phyloP scores from a whole-genome alignment of 495 filamentous ascomycete species.

The Neurospora sp. region DNA sequence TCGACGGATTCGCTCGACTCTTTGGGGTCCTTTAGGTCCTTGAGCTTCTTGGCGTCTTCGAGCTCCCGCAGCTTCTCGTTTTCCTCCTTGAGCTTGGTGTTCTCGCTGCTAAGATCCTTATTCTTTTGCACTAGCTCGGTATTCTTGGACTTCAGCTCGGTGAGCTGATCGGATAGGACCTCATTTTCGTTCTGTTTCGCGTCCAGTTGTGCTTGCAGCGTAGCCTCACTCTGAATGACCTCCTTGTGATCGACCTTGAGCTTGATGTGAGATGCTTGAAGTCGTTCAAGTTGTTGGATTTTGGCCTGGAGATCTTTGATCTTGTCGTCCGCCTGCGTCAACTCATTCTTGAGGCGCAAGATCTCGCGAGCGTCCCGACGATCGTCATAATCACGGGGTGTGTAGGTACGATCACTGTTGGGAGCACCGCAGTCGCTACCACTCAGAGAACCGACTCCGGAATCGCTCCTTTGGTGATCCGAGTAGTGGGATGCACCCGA shows the following conservation, averaged over 20 bases:
- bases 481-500: conserved; percentile 19
- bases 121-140: conserved; percentile 78
- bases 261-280: conserved; percentile 41
- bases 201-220: conserved; percentile 74
- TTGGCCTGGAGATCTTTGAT: conserved; percentile 4
- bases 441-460: conserved; percentile 28
- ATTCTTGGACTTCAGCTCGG: conserved; percentile 6
- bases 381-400: conserved; percentile 14
- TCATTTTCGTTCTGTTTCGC: conserved; percentile 77
- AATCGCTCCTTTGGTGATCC: conserved; percentile 24
- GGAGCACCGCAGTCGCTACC: conserved; percentile 21
- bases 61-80: conserved; percentile 79
- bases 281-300: conserved; percentile 6
- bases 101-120: conserved; percentile 77
- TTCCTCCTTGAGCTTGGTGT: conserved; percentile 71
- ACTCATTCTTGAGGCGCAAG: conserved; percentile 14
- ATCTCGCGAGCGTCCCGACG: conserved; percentile 10
- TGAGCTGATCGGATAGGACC: conserved; percentile 6
- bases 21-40: background rate
- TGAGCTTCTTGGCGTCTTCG: conserved; percentile 45
- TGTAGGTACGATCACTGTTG: conserved; percentile 15
- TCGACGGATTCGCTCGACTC: background rate
- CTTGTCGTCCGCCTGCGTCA: conserved; percentile 11
- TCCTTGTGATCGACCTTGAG: conserved; percentile 32
- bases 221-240: conserved; percentile 57